Conservation (phyloP, 805 yeast genomes). For the Metschnikowia aberdeeniae region DNA sequence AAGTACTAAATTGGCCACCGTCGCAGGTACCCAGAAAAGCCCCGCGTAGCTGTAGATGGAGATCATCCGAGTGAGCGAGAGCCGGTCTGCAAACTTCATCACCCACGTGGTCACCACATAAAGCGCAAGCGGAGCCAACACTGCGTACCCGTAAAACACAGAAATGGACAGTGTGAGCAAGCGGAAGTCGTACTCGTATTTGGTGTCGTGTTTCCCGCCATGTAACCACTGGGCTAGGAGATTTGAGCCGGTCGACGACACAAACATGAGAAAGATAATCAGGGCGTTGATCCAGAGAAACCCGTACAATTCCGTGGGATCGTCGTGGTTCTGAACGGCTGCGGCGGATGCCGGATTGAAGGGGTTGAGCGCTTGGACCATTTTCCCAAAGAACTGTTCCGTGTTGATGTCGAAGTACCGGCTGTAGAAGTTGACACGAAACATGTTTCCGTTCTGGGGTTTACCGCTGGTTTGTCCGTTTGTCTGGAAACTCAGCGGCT, state of each 20-base stretch:
- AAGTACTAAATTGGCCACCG: conserved; percentile 55
- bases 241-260: conserved; percentile 67
- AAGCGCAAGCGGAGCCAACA: conserved; percentile 55
- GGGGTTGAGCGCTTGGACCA: conserved; percentile 57
- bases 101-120: conserved; percentile 51
- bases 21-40: conserved; percentile 81
- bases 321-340: conserved; percentile 22
- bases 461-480: no score
- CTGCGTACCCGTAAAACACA: conserved; percentile 72
- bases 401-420: conserved; percentile 69
- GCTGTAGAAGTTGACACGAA: conserved; percentile 49
- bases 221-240: conserved; percentile 55
- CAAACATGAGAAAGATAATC: conserved; percentile 67
- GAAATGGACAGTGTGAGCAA: conserved; percentile 64
- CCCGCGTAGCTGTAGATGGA: conserved; percentile 85
- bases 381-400: conserved; percentile 51
- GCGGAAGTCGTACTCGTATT: conserved; percentile 57
- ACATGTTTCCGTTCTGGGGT: conserved; percentile 34
- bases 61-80: conserved; percentile 56
- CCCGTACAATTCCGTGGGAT: conserved; percentile 68
- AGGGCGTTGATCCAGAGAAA: conserved; percentile 90
- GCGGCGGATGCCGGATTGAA: conserved; percentile 24
- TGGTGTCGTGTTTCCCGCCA: conserved; percentile 30
- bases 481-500: conserved; percentile 20
- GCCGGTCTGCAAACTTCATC: conserved; percentile 46